Evolutionary conservation across 768 basidiomycete genomes (phyloP).

Genomic region (Tricholoma hemisulphureum): DNA sequence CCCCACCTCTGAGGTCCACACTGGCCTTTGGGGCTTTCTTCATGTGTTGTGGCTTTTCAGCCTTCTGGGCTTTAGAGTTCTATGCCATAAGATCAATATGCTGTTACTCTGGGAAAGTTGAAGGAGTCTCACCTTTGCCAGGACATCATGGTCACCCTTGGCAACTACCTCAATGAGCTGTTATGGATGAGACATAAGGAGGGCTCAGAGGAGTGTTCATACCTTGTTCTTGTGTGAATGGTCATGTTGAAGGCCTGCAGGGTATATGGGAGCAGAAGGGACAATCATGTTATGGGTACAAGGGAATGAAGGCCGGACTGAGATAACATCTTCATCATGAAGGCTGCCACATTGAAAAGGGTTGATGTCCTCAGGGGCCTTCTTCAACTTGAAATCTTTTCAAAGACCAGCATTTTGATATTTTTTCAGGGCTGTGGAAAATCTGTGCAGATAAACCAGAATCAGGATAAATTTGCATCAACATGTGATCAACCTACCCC

Average conservation of each 20-base stretch:
- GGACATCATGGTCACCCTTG: neutral
- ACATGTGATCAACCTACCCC: too few species aligned
- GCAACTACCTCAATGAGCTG: neutral
- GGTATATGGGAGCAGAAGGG: neutral
- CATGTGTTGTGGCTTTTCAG: neutral
- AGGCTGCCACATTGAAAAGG: constrained; percentile 14
- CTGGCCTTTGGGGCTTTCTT: too few species aligned
- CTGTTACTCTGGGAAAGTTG: neutral
- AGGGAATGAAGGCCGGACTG: neutral
- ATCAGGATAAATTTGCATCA: too few species aligned
- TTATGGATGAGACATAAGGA: neutral
- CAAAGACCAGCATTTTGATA: too few species aligned
- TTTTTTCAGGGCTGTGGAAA: too few species aligned
- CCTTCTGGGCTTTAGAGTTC: neutral
- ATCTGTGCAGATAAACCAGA: too few species aligned
- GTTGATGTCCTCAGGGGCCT: constrained; percentile 3
- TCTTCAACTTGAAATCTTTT: constrained; percentile 7
- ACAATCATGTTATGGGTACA: neutral
- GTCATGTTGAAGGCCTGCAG: neutral
- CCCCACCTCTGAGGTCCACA: neutral
- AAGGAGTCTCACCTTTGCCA: neutral
- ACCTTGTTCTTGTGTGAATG: too few species aligned
- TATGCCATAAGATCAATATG: neutral
- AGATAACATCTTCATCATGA: constrained; percentile 17
- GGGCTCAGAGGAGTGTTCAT: too few species aligned